A percentile compares a stretch with the other conserved stretches of the same genome.
Evolutionary conservation across 371 early-diverging fungal species (phyloP).

Genomic region (Nematocida minor): DNA sequence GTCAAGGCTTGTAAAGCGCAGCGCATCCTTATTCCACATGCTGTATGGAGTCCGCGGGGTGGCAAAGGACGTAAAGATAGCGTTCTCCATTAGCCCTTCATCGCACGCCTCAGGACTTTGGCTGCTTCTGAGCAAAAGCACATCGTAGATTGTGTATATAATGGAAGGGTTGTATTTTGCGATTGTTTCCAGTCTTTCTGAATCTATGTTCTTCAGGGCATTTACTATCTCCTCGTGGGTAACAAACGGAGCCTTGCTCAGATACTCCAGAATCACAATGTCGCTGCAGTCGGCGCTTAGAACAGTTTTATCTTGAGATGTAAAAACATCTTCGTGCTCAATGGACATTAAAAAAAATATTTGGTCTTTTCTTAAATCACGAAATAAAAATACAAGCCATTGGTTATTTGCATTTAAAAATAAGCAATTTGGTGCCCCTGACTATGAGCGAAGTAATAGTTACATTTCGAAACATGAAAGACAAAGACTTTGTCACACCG

Average conservation of each 20-base stretch:
- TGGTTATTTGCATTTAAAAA: not conserved
- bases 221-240: not conserved
- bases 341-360: not conserved
- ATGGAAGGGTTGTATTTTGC: not conserved
- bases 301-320: not conserved
- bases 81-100: not conserved
- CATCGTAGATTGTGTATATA: slow-evolving; percentile 3
- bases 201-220: not conserved
- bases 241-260: not conserved
- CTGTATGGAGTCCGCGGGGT: slow-evolving; percentile 4
- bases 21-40: not conserved
- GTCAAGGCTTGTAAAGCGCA: slow-evolving; percentile 4
- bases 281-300: not conserved
- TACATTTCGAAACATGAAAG: slow-evolving; percentile 38
- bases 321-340: not conserved
- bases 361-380: not conserved
- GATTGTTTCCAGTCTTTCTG: not conserved
- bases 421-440: slow-evolving; percentile 2
- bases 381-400: not conserved
- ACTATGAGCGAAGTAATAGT: slow-evolving; percentile 41
- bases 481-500: slow-evolving; percentile 35
- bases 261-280: not conserved
- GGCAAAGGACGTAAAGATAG: not conserved
- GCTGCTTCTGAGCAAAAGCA: not conserved
- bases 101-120: not conserved